Evolutionary conservation across 768 basidiomycete genomes (phyloP).

Genomic region (Clathrus columnatus): DNA sequence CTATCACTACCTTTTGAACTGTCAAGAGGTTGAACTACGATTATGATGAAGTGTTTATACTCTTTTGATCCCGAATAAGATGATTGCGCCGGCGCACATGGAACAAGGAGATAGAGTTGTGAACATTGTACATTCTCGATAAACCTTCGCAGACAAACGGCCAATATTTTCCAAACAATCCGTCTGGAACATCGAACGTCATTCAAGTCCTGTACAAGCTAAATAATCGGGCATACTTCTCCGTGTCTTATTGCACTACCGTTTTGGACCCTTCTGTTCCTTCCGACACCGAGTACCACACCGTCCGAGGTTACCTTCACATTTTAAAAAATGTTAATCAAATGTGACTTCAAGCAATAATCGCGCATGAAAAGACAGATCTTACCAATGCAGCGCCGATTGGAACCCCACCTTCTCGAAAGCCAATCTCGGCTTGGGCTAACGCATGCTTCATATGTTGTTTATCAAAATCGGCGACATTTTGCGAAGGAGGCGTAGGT

Average conservation of each 20-base stretch:
- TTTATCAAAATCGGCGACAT: slow-evolving; percentile 12
- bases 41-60: slow-evolving; percentile 11
- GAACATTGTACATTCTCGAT: slow-evolving; percentile 38
- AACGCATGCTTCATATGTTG: slow-evolving; percentile 19
- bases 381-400: slow-evolving; percentile 46
- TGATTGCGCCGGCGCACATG: slow-evolving; percentile 57
- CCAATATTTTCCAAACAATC: slow-evolving; percentile 47
- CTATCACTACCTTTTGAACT: slow-evolving; percentile 39
- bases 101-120: slow-evolving; percentile 41
- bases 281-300: slow-evolving; percentile 32
- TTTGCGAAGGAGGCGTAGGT: slow-evolving; percentile 12
- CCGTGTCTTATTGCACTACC: slow-evolving; percentile 35
- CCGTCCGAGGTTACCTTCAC: slow-evolving; percentile 10
- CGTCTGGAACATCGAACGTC: too few relatives aligned
- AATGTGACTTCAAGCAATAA: not conserved
- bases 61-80: slow-evolving; percentile 56
- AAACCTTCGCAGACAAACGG: slow-evolving; percentile 34
- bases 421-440: slow-evolving; percentile 37
- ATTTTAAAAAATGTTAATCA: not conserved
- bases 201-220: too few relatives aligned
- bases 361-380: not conserved
- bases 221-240: slow-evolving; percentile 26
- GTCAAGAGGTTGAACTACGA: not conserved
- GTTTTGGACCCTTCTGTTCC: slow-evolving; percentile 39
- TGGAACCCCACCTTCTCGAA: slow-evolving; percentile 49